Conservation (phyloP, 805 yeast species). For the Kuraishia piskuri region DNA sequence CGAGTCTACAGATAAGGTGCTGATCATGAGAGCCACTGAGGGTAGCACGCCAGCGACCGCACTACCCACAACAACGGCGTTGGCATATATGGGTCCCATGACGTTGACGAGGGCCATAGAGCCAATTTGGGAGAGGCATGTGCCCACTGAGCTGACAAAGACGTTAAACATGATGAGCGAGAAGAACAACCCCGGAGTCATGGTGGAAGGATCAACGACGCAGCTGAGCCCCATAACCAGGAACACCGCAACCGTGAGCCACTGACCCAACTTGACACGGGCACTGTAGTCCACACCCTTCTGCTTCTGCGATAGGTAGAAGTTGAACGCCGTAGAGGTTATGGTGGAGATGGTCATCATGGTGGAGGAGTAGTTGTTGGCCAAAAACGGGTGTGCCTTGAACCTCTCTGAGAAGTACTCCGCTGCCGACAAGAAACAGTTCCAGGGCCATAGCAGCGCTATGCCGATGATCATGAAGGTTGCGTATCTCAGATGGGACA, state of each 20-base stretch:
- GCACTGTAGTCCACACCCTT: conserved; percentile 44
- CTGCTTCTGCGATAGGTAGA: conserved; percentile 59
- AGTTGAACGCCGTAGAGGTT: conserved; percentile 51
- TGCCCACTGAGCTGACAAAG: conserved; percentile 59
- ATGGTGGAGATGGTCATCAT: conserved; percentile 85
- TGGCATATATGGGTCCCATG: conserved; percentile 69
- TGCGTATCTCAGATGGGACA: conserved; percentile 30
- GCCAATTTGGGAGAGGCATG: conserved; percentile 84
- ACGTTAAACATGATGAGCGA: conserved; percentile 53
- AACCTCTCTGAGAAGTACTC: conserved; percentile 68
- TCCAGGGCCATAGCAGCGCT: conserved; percentile 95
- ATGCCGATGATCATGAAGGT: conserved; percentile 67
- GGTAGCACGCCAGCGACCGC: conserved; percentile 93
- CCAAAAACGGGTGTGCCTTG: conserved; percentile 34
- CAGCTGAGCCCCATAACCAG: conserved; percentile 46
- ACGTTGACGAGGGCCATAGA: conserved; percentile 79
- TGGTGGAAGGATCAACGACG: conserved; percentile 18
- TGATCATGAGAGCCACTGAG: conserved; percentile 53
- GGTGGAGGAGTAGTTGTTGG: conserved; percentile 62
- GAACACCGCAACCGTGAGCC: conserved; percentile 50
- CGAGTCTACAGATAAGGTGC: conserved; percentile 29
- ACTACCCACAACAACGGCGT: conserved; percentile 91
- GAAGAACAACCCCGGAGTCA: conserved; percentile 37
- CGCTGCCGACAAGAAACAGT: conserved; percentile 79
- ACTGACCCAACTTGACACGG: conserved; percentile 55